These are phyloP conservation scores for Yamadazyma buinensis DNA, from an alignment of 1,139 yeast species.

Conservation along the genomic window DNA sequence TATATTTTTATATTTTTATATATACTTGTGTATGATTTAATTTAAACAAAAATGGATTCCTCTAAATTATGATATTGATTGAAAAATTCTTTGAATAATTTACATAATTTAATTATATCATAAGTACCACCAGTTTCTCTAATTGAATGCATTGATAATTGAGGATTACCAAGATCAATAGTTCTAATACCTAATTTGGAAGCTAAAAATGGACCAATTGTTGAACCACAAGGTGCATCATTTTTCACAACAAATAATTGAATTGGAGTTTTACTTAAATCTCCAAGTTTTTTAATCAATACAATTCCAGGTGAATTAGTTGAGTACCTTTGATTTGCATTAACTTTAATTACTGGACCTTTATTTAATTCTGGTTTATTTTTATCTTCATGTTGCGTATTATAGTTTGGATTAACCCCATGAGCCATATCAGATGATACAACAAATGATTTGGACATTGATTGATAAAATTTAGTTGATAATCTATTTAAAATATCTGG, in stretches of 20 bases:
- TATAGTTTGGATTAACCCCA: slow-evolving; percentile 92
- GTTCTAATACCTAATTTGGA: slow-evolving; percentile 88
- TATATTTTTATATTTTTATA: too few relatives aligned
- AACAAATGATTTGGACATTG: slow-evolving; percentile 80
- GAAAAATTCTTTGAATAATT: slow-evolving; percentile 62
- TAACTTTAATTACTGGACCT: slow-evolving; percentile 91
- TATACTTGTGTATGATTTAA: neutral
- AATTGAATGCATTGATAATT: slow-evolving; percentile 91
- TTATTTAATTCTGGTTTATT: slow-evolving; percentile 79
- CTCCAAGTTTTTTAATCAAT: slow-evolving; percentile 69
- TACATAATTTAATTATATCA: slow-evolving; percentile 63
- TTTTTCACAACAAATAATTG: slow-evolving; percentile 87
- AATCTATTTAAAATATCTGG: slow-evolving; percentile 74
- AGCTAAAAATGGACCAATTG: slow-evolving; percentile 92
- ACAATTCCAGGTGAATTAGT: slow-evolving; percentile 91
- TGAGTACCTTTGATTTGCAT: slow-evolving; percentile 93
- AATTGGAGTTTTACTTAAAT: slow-evolving; percentile 59
- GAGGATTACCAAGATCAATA: slow-evolving; percentile 90
- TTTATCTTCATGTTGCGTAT: slow-evolving; percentile 65
- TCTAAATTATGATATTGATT: slow-evolving; percentile 31
- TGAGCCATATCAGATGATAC: slow-evolving; percentile 96
- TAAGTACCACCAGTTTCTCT: slow-evolving; percentile 88
- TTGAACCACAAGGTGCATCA: slow-evolving; percentile 93
- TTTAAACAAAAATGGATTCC: slow-evolving; percentile 21
- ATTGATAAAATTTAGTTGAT: slow-evolving; percentile 50